These are phyloP conservation scores for Barnettozyma siamensis DNA, from an alignment of 805 yeast species.

Conservation along the genomic window DNA sequence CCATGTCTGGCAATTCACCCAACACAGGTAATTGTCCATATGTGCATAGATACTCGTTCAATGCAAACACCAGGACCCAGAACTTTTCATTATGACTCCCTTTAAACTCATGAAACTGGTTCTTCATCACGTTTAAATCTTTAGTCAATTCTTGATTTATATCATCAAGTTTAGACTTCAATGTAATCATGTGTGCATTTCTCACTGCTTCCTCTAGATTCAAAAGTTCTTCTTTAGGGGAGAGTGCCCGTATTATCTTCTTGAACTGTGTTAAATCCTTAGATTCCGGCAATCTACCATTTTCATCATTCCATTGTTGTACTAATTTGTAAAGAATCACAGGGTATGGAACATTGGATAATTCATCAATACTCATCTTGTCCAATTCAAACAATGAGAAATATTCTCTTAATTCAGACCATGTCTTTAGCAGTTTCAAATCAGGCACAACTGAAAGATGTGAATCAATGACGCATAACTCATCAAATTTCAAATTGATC, in stretches of 20 bases:
- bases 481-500: constrained; percentile 28
- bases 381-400: constrained; percentile 47
- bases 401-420: constrained; percentile 57
- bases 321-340: constrained; percentile 32
- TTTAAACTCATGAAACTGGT: background rate
- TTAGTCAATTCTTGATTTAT: constrained; percentile 12
- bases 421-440: constrained; percentile 61
- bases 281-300: constrained; percentile 28
- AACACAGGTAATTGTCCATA: constrained; percentile 54
- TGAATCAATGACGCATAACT: constrained; percentile 53
- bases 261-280: constrained; percentile 39
- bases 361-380: constrained; percentile 32
- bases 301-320: constrained; percentile 43
- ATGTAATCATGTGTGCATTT: constrained; percentile 15
- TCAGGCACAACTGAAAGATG: constrained; percentile 63
- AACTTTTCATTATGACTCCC: constrained; percentile 31
- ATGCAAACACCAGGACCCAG: constrained; percentile 58
- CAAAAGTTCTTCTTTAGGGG: constrained; percentile 4
- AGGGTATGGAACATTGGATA: constrained; percentile 66
- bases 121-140: constrained; percentile 19
- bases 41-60: constrained; percentile 43
- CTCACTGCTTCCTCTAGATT: constrained; percentile 49
- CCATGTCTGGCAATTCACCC: constrained; percentile 86
- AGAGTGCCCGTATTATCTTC: constrained; percentile 21
- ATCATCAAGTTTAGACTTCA: background rate